Conservation (phyloP, 202 grass and related monocot species). For the Cymbopogon flexuosus region DNA sequence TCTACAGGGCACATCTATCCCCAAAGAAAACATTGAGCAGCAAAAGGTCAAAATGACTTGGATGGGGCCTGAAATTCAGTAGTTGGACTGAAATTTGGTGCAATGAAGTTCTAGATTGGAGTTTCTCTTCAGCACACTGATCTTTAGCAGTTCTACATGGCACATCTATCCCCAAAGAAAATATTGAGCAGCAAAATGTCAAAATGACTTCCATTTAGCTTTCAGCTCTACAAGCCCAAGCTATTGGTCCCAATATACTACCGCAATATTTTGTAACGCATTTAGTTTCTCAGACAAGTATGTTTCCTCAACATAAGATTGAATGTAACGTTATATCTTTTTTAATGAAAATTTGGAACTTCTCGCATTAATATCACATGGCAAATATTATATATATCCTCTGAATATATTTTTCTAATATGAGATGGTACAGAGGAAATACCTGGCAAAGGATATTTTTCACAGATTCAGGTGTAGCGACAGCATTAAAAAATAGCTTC, state of each 20-base stretch:
- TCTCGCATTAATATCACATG: neutral
- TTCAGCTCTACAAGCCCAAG: neutral
- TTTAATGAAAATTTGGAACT: neutral
- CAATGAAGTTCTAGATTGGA: neutral
- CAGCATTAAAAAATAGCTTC: slow-evolving; percentile 81
- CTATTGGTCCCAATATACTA: neutral
- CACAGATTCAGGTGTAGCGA: slow-evolving; percentile 85
- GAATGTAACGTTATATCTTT: neutral
- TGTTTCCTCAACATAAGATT: neutral
- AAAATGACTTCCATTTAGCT: neutral
- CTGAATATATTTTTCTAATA: neutral
- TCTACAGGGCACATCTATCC: neutral
- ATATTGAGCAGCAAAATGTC: too few species aligned
- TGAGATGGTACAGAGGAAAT: slow-evolving; percentile 18
- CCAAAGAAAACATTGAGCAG: neutral
- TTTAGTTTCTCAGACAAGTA: neutral
- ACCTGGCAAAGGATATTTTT: slow-evolving; percentile 94
- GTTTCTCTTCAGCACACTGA: neutral
- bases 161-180: neutral
- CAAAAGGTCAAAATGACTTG: neutral
- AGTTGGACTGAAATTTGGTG: neutral
- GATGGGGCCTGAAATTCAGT: neutral
- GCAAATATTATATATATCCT: neutral
- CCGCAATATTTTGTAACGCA: neutral
- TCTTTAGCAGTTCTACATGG: neutral